Base-by-base conservation (phyloP, 179 eudicot genomes). In the Patellifolia procumbens region DNA sequence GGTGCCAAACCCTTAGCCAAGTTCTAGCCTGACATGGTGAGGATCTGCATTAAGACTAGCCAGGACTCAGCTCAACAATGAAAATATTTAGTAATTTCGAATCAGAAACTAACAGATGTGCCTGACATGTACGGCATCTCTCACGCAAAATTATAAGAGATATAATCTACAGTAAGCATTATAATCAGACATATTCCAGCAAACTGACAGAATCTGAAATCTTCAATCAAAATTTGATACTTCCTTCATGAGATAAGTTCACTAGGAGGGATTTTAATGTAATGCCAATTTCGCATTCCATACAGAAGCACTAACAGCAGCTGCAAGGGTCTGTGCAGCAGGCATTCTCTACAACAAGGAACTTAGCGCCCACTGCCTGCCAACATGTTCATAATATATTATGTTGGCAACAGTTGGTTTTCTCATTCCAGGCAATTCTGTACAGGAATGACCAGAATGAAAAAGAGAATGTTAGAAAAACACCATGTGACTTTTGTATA, bases 11-110 rank as follows among this genome's bases (percentile, higher is more conserved):
- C 43, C 68, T 74, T 56, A 43, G 72, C 68, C 68, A 68, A 59
- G 20, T 60, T 73, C 72, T 81, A 68, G 68, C 22, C 81, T 73
- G 76, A 81, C 72, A 74, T 69, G 67, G 55, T 32, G 84, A 64
- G 62, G 84, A 78, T 78, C 81, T 81, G 81, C 78, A 81, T 22
- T 55, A 48, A 76, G 34, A 72, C 56, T 13, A 16, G 55, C 10
- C 75, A 71, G 12, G 22, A 63, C 16, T 76, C 39, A 56, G 55
- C 62, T 58, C 77, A 72, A 32, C 77, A 72, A 45, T n/a, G 58
- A 70, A 55, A 24, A 46, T 24, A 11, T 55, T 49, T 9, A 49
- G 16, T 46, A n/a, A 70, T 29, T 43, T 29, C 1, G 0, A 39
- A 26, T 45, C 51, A 67, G 4, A 12, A 42, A 20, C 24, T 9